These are phyloP conservation scores for Aspergillus glaucus DNA, from an alignment of 2,329 filamentous ascomycete genomes.

Conservation along the genomic window DNA sequence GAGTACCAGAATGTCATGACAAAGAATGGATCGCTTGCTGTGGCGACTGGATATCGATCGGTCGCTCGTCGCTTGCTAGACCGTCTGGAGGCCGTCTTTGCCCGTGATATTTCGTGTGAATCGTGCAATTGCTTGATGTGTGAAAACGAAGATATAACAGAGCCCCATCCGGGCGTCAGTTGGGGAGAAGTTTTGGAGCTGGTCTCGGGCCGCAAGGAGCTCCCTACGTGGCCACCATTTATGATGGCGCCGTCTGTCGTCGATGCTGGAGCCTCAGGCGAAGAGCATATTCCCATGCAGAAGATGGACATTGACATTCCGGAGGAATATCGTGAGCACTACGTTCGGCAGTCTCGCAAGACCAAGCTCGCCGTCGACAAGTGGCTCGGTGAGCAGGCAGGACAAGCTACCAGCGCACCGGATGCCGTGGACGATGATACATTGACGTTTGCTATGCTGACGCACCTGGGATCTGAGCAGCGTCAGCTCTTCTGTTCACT, in stretches of 20 bases:
- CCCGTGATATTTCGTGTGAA: slow-evolving; percentile 79
- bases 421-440: slow-evolving; percentile 94
- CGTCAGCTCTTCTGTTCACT: slow-evolving; percentile 77
- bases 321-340: slow-evolving; percentile 88
- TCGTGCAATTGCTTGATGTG: slow-evolving; percentile 86
- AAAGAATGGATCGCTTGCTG: slow-evolving; percentile 82
- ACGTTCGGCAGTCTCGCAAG: slow-evolving; percentile 85
- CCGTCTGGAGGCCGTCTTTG: slow-evolving; percentile 88
- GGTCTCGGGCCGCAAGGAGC: slow-evolving; percentile 78
- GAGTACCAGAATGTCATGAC: slow-evolving; percentile 77
- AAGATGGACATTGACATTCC: slow-evolving; percentile 92
- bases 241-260: slow-evolving; percentile 57
- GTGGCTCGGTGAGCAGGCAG: slow-evolving; percentile 78
- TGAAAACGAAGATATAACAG: slow-evolving; percentile 54
- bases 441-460: slow-evolving; percentile 85
- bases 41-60: slow-evolving; percentile 90
- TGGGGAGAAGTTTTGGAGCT: slow-evolving; percentile 96
- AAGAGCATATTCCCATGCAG: slow-evolving; percentile 55
- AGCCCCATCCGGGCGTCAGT: slow-evolving; percentile 61
- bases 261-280: slow-evolving; percentile 50
- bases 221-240: slow-evolving; percentile 86
- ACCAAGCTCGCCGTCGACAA: slow-evolving; percentile 84
- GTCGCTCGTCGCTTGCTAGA: slow-evolving; percentile 87
- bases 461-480: slow-evolving; percentile 69
- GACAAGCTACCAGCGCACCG: slow-evolving; percentile 66